phyloP scores from a whole-genome alignment of 2,329 filamentous ascomycete species.

The Graphilbum fragrans region DNA sequence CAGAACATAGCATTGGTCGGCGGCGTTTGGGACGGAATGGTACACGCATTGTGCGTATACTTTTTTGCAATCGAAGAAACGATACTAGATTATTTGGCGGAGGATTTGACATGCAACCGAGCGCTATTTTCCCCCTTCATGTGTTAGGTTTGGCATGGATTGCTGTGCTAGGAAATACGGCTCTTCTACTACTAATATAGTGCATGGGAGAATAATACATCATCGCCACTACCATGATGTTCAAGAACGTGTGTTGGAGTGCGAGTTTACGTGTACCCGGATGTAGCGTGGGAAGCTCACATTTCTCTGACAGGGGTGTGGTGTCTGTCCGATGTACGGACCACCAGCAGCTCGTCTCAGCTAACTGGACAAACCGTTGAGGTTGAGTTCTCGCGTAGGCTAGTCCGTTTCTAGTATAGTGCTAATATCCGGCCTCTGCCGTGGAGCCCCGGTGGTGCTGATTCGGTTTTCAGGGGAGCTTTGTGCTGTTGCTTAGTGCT shows the following conservation, averaged over 20 bases:
- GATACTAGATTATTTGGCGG: background rate
- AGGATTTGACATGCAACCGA: background rate
- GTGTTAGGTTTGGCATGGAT: too few relatives aligned
- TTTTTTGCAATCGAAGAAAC: too few relatives aligned
- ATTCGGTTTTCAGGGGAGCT: background rate
- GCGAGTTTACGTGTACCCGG: too few relatives aligned
- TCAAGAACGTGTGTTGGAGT: too few relatives aligned
- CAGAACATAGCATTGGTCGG: background rate
- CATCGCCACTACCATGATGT: too few relatives aligned
- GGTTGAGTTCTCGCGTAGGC: background rate
- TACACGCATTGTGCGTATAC: background rate
- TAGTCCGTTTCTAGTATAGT: too few relatives aligned
- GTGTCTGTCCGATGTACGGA: background rate
- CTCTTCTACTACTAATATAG: background rate
- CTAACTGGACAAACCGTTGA: background rate
- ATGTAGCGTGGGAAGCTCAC: too few relatives aligned
- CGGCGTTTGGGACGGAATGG: background rate
- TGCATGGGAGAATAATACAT: background rate
- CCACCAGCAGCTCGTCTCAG: background rate
- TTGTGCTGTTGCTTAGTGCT: background rate
- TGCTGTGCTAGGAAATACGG: too few relatives aligned
- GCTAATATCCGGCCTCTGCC: too few relatives aligned
- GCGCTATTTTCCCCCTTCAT: background rate
- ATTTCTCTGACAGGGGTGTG: too few relatives aligned
- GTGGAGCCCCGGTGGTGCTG: background rate